Base-by-base conservation (phyloP, 805 yeast genomes). In the Saccharomyces kudriavzevii region DNA sequence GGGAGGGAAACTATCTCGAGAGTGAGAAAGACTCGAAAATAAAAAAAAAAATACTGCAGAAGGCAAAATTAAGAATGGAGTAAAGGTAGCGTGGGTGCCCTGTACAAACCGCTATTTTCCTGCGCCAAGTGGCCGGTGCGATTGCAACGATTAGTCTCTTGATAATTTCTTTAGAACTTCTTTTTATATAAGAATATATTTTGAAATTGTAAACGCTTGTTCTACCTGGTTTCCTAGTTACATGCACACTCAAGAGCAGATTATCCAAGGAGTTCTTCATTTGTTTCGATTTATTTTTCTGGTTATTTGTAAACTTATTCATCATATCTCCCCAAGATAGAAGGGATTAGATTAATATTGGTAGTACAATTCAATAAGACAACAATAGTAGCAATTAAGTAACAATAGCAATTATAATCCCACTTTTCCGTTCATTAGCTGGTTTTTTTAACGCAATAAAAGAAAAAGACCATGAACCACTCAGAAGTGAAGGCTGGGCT, bases 401-500 rank as follows among this genome's bases (percentile, higher is more conserved):
- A 35, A 35, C n/a, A 35, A 6, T 35, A 35, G 43, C 43, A 35
- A 13, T 20, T 6, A 5, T 17, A 35, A 27, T 27, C 6, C 24
- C 43, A 8, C 43, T 35, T 17, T 11, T 8, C 22, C 17, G 11
- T 9, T 17, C 43, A 8, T 17, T n/a, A 8, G 43, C 22, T 35
- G 29, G 20, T 35, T 17, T 17, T 6, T n/a, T n/a, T 11, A 17
- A 17, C 17, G 17, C 22, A 17, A 17, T 35, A 35, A 35, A 35
- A 35, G 5, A 35, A 17, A 49, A 49, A 27, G 43, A 35, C 9
- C 43, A 35, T 35, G 43, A 35, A 35, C 22, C 43, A 35, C 43
- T 6, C 49, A 45, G 59, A 55, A 30, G 24, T 53, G n/a, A 58
- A 53, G 50, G n/a, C 62, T 49, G 74, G 74, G 20, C 60, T 72